A percentile compares a stretch with the other conserved stretches of the same genome.
phyloP scores from a whole-genome alignment of 1,139 yeast species.

The Pichia sp. region DNA sequence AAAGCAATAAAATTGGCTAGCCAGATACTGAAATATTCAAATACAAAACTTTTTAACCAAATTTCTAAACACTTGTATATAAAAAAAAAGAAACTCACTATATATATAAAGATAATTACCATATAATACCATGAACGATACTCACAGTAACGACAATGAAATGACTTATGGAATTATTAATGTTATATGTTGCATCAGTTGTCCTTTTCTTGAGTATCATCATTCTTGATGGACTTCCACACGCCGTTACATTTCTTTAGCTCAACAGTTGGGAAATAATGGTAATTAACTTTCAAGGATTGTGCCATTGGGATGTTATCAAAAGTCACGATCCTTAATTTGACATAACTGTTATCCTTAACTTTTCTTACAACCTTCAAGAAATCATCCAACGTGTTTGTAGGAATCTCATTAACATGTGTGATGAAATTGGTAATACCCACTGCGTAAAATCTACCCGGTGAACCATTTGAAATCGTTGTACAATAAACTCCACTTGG shows the following conservation, averaged over 20 bases:
- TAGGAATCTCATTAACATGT: constrained; percentile 72
- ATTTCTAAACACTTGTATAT: not conserved
- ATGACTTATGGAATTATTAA: too few relatives aligned
- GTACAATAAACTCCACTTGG: constrained; percentile 84
- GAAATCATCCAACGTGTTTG: constrained; percentile 61
- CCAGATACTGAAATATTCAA: too few relatives aligned
- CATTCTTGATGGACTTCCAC: constrained; percentile 9
- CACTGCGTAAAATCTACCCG: constrained; percentile 79
- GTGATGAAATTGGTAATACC: constrained; percentile 79
- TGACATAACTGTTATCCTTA: constrained; percentile 74
- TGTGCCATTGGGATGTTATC: constrained; percentile 83
- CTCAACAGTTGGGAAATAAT: constrained; percentile 81
- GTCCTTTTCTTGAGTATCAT: not conserved
- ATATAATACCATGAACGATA: too few relatives aligned
- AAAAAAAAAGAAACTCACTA: not conserved
- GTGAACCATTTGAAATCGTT: constrained; percentile 68
- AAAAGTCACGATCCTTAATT: constrained; percentile 72
- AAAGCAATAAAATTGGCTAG: not conserved
- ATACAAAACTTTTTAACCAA: not conserved
- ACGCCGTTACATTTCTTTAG: constrained; percentile 9
- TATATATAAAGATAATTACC: too few relatives aligned
- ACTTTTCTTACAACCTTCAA: constrained; percentile 46
- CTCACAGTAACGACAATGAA: too few relatives aligned
- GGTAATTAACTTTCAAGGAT: constrained; percentile 80
- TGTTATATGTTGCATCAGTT: too few relatives aligned